Conservation (phyloP, 202 grass and related monocot genomes). For the Musa balbisiana region DNA sequence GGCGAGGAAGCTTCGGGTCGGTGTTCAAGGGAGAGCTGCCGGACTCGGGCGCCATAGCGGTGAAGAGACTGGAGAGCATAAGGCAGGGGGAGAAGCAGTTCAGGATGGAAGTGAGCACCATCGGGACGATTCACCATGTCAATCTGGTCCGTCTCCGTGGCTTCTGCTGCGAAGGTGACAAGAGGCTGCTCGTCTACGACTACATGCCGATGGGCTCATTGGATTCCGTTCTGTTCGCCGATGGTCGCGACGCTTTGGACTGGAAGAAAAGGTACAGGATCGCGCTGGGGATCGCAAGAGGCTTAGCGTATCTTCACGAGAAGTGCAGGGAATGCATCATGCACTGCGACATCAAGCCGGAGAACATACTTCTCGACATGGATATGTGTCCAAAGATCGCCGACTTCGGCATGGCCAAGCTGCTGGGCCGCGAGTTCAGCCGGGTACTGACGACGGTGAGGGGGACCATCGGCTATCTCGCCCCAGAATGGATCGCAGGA, state of each 20-base stretch:
- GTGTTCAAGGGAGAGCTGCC: constrained; percentile 48
- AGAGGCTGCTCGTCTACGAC: no score
- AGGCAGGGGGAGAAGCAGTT: constrained; percentile 64
- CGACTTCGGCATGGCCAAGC: no score
- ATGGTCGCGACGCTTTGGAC: constrained; percentile 11
- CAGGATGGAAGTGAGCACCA: constrained; percentile 53
- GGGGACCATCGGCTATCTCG: no score
- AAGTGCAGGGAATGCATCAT: background rate
- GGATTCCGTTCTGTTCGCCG: constrained; percentile 40
- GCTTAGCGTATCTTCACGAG: no score
- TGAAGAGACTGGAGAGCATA: constrained; percentile 38
- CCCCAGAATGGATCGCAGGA: no score
- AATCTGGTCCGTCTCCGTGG: constrained; percentile 54
- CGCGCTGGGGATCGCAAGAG: no score
- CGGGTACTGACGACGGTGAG: no score
- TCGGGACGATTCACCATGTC: constrained; percentile 54
- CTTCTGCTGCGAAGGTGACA: constrained; percentile 41
- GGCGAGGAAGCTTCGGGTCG: constrained; percentile 47
- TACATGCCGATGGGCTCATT: constrained; percentile 35
- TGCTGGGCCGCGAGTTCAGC: no score
- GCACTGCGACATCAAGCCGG: constrained; percentile 43
- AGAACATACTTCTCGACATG: constrained; percentile 35
- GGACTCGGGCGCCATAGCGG: constrained; percentile 41
- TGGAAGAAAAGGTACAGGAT: constrained; percentile 13
- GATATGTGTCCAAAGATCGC: no score